Percentiles rank a stretch among this genome's conserved stretches.
phyloP scores from a whole-genome alignment of 192 early-diverging fungal genomes.

The Coemansia sp. region DNA sequence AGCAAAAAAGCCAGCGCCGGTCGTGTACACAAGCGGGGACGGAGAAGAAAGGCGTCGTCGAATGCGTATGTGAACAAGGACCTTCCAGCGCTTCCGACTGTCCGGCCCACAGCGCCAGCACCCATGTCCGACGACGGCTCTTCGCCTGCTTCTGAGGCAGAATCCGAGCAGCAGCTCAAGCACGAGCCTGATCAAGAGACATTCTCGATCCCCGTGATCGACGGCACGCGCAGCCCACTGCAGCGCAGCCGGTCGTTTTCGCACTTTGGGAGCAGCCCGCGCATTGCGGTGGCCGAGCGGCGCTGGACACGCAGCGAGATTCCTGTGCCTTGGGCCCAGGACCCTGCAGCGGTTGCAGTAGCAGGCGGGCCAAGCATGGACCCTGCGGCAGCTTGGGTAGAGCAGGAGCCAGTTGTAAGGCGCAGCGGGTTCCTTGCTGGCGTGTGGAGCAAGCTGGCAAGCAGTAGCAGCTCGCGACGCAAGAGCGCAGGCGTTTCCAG shows the following conservation, averaged over 20 bases:
- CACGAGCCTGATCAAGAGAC: conserved; percentile 4
- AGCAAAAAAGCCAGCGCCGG: conserved; percentile 1
- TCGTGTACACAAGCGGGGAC: background rate
- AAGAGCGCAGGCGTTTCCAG: conserved; percentile 17
- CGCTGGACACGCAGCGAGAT: conserved; percentile 10
- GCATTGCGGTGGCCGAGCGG: background rate
- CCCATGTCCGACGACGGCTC: background rate
- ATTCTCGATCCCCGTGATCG: background rate
- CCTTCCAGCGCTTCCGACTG: conserved; percentile 19
- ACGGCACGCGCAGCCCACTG: conserved; percentile 11
- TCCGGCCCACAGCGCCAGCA: background rate
- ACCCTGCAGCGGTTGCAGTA: background rate
- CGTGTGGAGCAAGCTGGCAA: conserved; percentile 16
- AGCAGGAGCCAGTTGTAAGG: background rate
- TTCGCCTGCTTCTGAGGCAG: no score
- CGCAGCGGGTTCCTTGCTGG: conserved; percentile 23
- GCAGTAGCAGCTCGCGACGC: conserved; percentile 14
- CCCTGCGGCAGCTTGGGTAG: background rate
- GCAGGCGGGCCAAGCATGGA: background rate
- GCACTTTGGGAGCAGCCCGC: conserved; percentile 13
- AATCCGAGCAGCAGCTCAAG: background rate
- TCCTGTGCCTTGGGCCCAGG: conserved; percentile 4
- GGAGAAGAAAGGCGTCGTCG: background rate
- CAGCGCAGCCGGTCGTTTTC: conserved; percentile 37
- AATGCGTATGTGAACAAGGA: conserved; percentile 19